Evolutionary conservation across 495 filamentous ascomycete genomes (phyloP), one percentile per base, ranked within the genome.

Genomic region (Pseudevernia furfuracea): DNA sequence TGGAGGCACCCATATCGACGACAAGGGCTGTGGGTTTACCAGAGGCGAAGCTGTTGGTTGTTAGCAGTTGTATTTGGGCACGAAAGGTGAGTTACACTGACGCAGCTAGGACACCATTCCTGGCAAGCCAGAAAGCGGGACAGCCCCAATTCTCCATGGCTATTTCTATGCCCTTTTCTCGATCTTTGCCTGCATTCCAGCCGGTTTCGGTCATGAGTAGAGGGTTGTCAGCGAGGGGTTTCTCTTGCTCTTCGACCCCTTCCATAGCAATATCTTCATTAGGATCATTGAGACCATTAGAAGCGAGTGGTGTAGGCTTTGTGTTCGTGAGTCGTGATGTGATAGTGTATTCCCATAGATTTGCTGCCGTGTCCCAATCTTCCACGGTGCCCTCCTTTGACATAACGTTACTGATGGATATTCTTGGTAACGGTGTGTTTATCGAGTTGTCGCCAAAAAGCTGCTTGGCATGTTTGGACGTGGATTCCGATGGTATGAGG

Each of bases 91-190:
- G 32, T 6, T 5, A 82, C 83, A 69, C n/a, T n/a, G 80, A 87
- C 83, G 85, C 78, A 57, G 85, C 79, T 67, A 87, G 75, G 58
- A 87, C 84, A 41, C 88, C 87, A 59, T 76, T 85, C 60, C 85
- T 83, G 19, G 88, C 89, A 59, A 96, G 80, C 80, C 91, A 98
- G 76, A 96, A 97, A 6, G 94, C 94, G 19, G 94, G 94, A 44
- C 84, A 86, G 21, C 91, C 92, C 88, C 93, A 98, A 67, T 84
- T 88, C 80, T 98, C 94, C 85, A 98, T 96, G 37, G 87, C 90
- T 61, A 96, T 84, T 76, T 98, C 95, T 68, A 97, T 91, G 9
- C 86, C 86, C 79, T 90, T 92, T 74, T 98, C 94, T 44, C 94
- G 82, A 64, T 87, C 84, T 76, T 96, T 97, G 21, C 82, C 74